phyloP scores from a whole-genome alignment of 164 flowering plant genomes.

The Piper longum region DNA sequence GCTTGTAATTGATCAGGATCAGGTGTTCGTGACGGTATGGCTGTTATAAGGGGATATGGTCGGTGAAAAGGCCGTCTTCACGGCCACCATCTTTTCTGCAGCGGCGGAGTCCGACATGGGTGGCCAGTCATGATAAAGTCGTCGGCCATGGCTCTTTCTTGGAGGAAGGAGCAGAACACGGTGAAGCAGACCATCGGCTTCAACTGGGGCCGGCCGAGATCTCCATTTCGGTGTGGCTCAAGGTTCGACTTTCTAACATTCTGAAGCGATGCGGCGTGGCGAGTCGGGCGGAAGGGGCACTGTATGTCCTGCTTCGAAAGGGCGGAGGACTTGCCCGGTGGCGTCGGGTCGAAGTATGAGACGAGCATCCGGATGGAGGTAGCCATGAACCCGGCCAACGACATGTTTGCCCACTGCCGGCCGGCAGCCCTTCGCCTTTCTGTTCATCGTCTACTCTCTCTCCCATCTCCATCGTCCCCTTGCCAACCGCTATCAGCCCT shows the following conservation, averaged over 20 bases:
- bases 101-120: too few species aligned
- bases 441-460: too few species aligned
- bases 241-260: constrained; percentile 46
- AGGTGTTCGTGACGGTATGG: too few species aligned
- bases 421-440: too few species aligned
- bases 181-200: constrained; percentile 75
- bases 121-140: too few species aligned
- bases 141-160: too few species aligned
- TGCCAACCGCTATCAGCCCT: too few species aligned
- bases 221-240: constrained; percentile 88
- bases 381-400: constrained; percentile 80
- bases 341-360: constrained; percentile 91
- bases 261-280: constrained; percentile 62
- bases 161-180: constrained; percentile 92
- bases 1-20: too few species aligned
- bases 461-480: too few species aligned
- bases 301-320: constrained; percentile 90
- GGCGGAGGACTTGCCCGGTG: constrained; percentile 87
- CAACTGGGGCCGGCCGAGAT: constrained; percentile 92
- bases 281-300: constrained; percentile 38
- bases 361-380: constrained; percentile 52
- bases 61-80: too few species aligned
- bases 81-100: too few species aligned
- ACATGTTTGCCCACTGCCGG: constrained; percentile 59
- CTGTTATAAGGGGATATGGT: too few species aligned